A percentile compares a stretch with the other conserved stretches of the same genome.
Conservation (phyloP, 2,329 filamentous ascomycete genomes). For the Graphilbum sp. region DNA sequence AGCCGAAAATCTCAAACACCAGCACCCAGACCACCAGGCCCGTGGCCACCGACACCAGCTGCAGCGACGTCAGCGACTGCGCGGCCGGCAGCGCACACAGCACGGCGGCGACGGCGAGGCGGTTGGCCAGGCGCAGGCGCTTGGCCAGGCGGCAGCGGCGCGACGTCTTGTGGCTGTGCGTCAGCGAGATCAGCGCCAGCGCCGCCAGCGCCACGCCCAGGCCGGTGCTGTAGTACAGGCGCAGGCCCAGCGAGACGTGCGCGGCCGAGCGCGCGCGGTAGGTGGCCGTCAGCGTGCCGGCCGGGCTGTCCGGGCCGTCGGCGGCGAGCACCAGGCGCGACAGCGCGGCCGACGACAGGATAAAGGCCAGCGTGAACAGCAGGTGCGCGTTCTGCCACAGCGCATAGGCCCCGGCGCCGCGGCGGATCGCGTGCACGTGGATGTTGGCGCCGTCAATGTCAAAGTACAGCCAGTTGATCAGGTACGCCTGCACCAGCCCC, state of each 20-base stretch:
- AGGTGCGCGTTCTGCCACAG: constrained; percentile 41
- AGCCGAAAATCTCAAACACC: constrained; percentile 31
- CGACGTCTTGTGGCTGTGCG: constrained; percentile 38
- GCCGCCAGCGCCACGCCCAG: constrained; percentile 35
- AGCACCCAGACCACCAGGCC: constrained; percentile 28
- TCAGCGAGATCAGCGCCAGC: constrained; percentile 37
- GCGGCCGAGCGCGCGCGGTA: constrained; percentile 32
- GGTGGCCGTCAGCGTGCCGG: constrained; percentile 30
- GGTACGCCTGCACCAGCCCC: constrained; percentile 39
- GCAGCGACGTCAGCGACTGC: constrained; percentile 25
- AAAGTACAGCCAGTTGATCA: constrained; percentile 48
- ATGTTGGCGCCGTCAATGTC: constrained; percentile 43
- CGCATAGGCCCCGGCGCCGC: constrained; percentile 21
- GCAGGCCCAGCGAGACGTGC: constrained; percentile 33
- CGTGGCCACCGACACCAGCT: constrained; percentile 28
- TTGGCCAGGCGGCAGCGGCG: constrained; percentile 32
- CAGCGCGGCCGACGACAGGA: constrained; percentile 40
- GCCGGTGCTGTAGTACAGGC: constrained; percentile 50
- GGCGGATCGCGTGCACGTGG: constrained; percentile 42
- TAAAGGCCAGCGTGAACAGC: constrained; percentile 46
- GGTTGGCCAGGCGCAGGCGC: constrained; percentile 31
- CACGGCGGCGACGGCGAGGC: constrained; percentile 30
- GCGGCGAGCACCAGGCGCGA: constrained; percentile 41
- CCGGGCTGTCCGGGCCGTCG: constrained; percentile 31
- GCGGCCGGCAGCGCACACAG: constrained; percentile 39